Conservation (phyloP, 2,329 filamentous ascomycete species). For the Bertia moriformis region DNA sequence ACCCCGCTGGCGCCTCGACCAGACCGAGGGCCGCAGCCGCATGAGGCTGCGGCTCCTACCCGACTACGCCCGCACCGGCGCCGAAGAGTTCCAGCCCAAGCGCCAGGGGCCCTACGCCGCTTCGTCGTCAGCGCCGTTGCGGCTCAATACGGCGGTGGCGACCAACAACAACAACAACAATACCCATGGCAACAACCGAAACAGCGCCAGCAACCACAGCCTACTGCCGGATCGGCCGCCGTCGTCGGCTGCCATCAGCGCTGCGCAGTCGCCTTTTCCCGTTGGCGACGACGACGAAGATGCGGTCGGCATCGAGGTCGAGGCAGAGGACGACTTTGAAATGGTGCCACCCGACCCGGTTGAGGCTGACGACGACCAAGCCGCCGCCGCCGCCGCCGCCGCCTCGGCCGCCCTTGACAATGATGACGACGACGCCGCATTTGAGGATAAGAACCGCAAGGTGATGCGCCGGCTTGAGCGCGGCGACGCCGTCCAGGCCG, state of each 20-base stretch:
- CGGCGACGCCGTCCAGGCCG: constrained; percentile 80
- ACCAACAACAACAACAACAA: constrained; percentile 8
- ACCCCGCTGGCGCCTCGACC: constrained; percentile 94
- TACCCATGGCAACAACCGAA: constrained; percentile 5
- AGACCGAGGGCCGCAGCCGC: constrained; percentile 86
- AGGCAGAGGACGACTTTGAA: constrained; percentile 82
- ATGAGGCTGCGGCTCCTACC: constrained; percentile 82
- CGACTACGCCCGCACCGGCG: constrained; percentile 52
- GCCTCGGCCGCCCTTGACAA: no score
- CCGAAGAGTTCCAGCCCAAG: constrained; percentile 74
- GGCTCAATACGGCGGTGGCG: constrained; percentile 10
- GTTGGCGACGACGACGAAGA: no score
- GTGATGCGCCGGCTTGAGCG: constrained; percentile 88
- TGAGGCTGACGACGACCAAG: constrained; percentile 59
- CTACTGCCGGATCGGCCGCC: constrained; percentile 4
- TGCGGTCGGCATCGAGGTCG: constrained; percentile 13
- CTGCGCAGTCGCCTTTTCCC: background rate
- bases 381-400: no score
- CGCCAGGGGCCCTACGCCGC: constrained; percentile 38
- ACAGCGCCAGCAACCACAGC: constrained; percentile 10
- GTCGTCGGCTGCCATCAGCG: constrained; percentile 2
- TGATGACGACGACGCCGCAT: constrained; percentile 62
- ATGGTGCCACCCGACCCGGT: constrained; percentile 89
- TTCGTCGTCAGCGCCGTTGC: constrained; percentile 17
- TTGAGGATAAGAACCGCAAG: constrained; percentile 96